Evolutionary conservation across 257 asterid species (phyloP), one percentile per base, ranked within the genome.

Genomic region (Cordia subcordata): DNA sequence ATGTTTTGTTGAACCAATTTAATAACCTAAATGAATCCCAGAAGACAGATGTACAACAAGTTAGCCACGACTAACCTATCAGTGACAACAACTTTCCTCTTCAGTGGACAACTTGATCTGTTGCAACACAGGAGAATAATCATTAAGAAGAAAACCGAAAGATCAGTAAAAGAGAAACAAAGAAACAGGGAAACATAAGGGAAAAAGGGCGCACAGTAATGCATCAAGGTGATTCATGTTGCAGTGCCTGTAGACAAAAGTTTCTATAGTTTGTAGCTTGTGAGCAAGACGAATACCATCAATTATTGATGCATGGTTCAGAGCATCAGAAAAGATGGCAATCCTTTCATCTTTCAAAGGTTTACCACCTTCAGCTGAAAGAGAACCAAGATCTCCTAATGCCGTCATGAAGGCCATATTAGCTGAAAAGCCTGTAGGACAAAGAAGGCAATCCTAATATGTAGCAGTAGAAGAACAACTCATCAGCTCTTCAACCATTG

Each of bases 371-470:
- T 62, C 86, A 51, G 90, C 76, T 56, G 82, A 58, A 55, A 92
- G 83, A 69, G 79, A 69, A 72, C 82, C 77, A 57, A 86, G 71
- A 75, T 78, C 86, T 71, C 89, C 99, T 53, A 84, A 73, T 6
- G 96, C 81, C 23, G 95, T 88, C 90, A 92, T 77, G 58, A 92
- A 80, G 59, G 96, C 96, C 99, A 88, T 88, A 75, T 92, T 92
- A 96, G 99, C 99, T 71, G 99, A 82, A 81, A 92, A 89, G 94
- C 99, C 99, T 79, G 99, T 86, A 68, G 99, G 97, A 83, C 99
- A 93, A 83, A 93, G 99, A 85, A 89, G 95, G 91, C 99, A 93
- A 74, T 93, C 99, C 99, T 93, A 81, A 82, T 76, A 79, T 77
- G 77, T 72, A 70, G 70, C 69, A 74, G 74, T 75, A 77, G 82